Evolutionary conservation across 371 early-diverging fungal species (phyloP).

Genomic region (Cokeromyces recurvatus): DNA sequence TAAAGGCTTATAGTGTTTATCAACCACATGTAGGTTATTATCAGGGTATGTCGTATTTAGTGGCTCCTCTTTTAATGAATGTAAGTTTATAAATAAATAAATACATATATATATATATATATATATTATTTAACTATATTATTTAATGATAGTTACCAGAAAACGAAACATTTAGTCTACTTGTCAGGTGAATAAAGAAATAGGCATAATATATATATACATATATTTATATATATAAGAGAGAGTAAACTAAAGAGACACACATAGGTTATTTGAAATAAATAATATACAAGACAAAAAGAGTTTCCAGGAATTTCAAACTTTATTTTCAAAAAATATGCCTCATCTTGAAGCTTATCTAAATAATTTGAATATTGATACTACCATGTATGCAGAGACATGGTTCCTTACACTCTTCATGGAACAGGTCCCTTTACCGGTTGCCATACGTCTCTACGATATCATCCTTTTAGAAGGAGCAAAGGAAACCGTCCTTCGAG

Average conservation of each 20-base stretch:
- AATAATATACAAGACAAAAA: no score
- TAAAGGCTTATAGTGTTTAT: constrained; percentile 87
- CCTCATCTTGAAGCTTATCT: no score
- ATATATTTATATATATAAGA: not conserved
- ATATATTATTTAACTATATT: no score
- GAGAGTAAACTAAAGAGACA: not conserved
- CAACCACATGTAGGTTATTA: constrained; percentile 92
- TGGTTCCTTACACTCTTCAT: constrained; percentile 95
- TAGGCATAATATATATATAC: no score
- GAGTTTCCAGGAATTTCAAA: no score
- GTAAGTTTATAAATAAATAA: no score
- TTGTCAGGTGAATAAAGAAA: constrained; percentile 45
- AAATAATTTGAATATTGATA: no score
- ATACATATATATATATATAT: no score
- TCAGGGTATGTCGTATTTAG: constrained; percentile 85
- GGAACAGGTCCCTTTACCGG: constrained; percentile 67
- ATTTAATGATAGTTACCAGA: constrained; percentile 68
- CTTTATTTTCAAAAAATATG: no score
- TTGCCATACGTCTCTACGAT: constrained; percentile 85
- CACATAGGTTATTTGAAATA: no score
- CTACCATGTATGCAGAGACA: constrained; percentile 85
- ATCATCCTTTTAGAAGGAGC: constrained; percentile 85
- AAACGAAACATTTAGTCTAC: constrained; percentile 84
- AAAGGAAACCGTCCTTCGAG: constrained; percentile 69
- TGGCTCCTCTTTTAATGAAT: constrained; percentile 76